Conservation (phyloP, 2,329 filamentous ascomycete species). For the Kalaharituber pfeilii region DNA sequence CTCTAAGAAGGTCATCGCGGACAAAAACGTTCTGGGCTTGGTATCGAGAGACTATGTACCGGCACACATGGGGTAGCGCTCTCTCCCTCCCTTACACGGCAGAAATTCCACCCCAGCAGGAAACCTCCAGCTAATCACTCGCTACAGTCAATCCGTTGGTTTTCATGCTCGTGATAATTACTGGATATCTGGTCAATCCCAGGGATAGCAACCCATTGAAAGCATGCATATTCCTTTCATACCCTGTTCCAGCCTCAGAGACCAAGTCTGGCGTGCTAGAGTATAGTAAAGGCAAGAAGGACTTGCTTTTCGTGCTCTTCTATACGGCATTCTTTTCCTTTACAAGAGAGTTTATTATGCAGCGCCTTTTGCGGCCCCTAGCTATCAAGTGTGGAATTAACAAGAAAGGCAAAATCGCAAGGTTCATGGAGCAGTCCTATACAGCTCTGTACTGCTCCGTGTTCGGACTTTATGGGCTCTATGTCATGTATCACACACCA, state of each 20-base stretch:
- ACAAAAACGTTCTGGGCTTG: constrained; percentile 17
- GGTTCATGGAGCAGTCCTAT: constrained; percentile 94
- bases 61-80: constrained; percentile 23
- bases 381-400: constrained; percentile 48
- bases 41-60: constrained; percentile 23
- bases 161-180: constrained; percentile 45
- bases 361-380: constrained; percentile 63
- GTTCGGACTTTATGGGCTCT: constrained; percentile 68
- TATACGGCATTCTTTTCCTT: constrained; percentile 83
- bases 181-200: constrained; percentile 58
- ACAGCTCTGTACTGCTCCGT: constrained; percentile 78
- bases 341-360: constrained; percentile 91
- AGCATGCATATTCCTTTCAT: constrained; percentile 77
- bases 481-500: constrained; percentile 77
- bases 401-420: constrained; percentile 58
- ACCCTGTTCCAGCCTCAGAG: constrained; percentile 43
- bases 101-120: neutral
- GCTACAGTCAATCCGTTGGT: constrained; percentile 43
- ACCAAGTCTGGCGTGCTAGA: constrained; percentile 37
- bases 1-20: constrained; percentile 14
- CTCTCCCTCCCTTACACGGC: neutral
- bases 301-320: constrained; percentile 74
- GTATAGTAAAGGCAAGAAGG: constrained; percentile 78
- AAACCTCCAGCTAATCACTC: neutral
- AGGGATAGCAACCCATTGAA: constrained; percentile 60